Base-by-base conservation (phyloP, 192 early-diverging fungal genomes). In the Rhizoclosmatium globosum region DNA sequence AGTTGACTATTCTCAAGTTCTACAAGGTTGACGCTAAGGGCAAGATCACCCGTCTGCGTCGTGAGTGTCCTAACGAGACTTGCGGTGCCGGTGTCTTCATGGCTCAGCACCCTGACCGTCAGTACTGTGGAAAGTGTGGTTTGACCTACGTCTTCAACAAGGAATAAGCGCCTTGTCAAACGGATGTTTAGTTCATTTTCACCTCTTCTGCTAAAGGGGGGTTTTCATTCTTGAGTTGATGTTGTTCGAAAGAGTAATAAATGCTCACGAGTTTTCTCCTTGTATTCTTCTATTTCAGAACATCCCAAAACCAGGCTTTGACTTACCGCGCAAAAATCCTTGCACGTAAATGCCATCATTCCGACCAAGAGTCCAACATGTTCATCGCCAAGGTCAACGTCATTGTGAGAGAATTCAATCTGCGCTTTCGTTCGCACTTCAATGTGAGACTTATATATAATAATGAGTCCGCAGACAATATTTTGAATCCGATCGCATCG, bases 21-120 rank as follows among this genome's bases (percentile, higher is more conserved):
- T 99, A 98, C 93, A 97, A 99, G 94, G 97, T 99, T 68, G 98
- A 99, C 74, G 92, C 93, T 82, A 91, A 93, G 85, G 96, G 96
- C 80, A 97, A 97, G 92, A 93, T 99, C 86, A 98, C 97, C 81
- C 94, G 98, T 90, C 95, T 99, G 68, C 92, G 98, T 78, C 96
- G 98, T 85, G 98, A 99, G 92, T 99, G 98, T 91, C 97, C 98
- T 82, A 93, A 83, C 88, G 90, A 88, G 80, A 94, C 95, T 68
- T 99, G 98, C 89, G 98, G 98, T 85, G 97, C 98, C 70, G 98
- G 98, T 91, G 92, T 98, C 87, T 99, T 99, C 89, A 98, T 99
- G 96, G 97, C 98, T 82, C 93, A 90, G 92, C 97, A 98, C 92
- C 89, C 91, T 83, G 95, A 99, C 83, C 95, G 96, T 84, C 97